Evolutionary conservation across 208 protist species (phyloP).

Genomic region (Tritrichomonas musculus): DNA sequence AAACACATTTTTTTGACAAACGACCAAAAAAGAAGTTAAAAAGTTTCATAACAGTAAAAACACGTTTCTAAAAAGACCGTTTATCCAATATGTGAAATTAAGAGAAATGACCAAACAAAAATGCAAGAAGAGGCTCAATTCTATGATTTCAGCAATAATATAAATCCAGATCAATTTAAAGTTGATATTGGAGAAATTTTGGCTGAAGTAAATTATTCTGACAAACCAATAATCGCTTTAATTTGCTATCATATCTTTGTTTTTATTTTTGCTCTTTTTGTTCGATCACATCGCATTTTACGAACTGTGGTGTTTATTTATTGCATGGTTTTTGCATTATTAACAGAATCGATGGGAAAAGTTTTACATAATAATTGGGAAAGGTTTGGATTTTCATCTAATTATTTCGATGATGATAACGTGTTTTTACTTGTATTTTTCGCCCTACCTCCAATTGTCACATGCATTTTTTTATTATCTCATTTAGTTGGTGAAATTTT

Average conservation of each 20-base stretch:
- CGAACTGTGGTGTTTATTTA: background rate
- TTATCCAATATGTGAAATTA: too few relatives aligned
- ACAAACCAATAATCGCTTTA: background rate
- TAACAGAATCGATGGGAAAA: background rate
- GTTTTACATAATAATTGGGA: background rate
- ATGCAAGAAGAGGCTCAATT: conserved; percentile 55
- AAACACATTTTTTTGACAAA: too few relatives aligned
- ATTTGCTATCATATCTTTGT: background rate
- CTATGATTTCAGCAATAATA: too few relatives aligned
- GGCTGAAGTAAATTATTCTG: background rate
- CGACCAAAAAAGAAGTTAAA: too few relatives aligned
- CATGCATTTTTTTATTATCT: background rate
- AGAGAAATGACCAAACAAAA: too few relatives aligned
- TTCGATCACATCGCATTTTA: background rate
- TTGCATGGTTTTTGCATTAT: background rate
- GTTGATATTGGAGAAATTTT: background rate
- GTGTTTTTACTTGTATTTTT: background rate
- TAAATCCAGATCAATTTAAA: background rate
- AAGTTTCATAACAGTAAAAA: too few relatives aligned
- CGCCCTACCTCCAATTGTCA: background rate
- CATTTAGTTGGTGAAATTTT: background rate
- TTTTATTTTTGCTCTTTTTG: background rate
- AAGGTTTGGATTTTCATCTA: background rate
- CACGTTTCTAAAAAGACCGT: too few relatives aligned
- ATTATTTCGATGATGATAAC: background rate